Conservation (phyloP, 192 early-diverging fungal genomes). For the Coemansia sp. region DNA sequence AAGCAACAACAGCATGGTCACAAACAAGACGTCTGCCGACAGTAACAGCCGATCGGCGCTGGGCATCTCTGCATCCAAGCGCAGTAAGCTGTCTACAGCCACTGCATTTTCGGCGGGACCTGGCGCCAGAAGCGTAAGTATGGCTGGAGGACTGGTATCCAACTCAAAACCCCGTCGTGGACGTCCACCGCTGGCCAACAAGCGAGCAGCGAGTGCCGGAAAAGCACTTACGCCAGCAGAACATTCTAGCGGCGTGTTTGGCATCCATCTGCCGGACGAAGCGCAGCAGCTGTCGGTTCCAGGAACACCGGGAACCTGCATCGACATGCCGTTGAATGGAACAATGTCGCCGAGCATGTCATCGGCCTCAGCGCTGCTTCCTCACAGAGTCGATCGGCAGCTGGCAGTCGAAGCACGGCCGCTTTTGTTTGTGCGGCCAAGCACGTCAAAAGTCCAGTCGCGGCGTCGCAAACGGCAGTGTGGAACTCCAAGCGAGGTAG, state of each 20-base stretch:
- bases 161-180: constrained; percentile 1
- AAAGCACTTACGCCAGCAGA: background rate
- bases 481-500: constrained; percentile 10
- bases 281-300: background rate
- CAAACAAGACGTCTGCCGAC: background rate
- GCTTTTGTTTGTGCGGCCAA: constrained; percentile 50
- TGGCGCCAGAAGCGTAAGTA: background rate
- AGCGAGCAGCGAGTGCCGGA: background rate
- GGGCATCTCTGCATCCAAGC: background rate
- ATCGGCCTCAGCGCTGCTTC: constrained; percentile 16
- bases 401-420: constrained; percentile 43
- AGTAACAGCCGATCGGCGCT: background rate
- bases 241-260: background rate
- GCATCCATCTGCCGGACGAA: background rate
- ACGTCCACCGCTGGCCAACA: constrained; percentile 1
- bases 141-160: background rate
- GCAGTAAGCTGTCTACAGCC: background rate
- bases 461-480: constrained; percentile 48
- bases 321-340: background rate
- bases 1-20: background rate
- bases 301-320: background rate
- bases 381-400: constrained; percentile 53
- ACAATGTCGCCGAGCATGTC: constrained; percentile 1
- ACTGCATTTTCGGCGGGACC: background rate
- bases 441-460: constrained; percentile 21